Evolutionary conservation across 768 basidiomycete species (phyloP).

Genomic region (Suillus alpinus): DNA sequence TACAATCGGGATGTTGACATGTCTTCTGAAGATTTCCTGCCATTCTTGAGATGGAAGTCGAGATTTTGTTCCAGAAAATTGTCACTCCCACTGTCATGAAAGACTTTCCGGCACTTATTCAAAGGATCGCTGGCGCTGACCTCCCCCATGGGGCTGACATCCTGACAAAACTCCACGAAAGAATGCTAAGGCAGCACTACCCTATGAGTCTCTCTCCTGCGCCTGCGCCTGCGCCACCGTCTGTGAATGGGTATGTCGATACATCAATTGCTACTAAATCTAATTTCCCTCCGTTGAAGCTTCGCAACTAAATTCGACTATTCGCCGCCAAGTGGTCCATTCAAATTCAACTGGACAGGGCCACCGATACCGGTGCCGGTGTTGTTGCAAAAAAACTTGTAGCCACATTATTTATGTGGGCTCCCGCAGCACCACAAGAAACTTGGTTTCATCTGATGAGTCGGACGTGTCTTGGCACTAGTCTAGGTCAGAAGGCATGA

Average conservation of each 20-base stretch:
- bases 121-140: slow-evolving; percentile 5
- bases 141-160: slow-evolving; percentile 13
- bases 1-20: background rate
- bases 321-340: background rate
- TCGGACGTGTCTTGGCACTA: background rate
- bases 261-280: background rate
- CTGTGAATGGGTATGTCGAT: background rate
- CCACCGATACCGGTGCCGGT: background rate
- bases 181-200: slow-evolving; percentile 8
- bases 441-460: background rate
- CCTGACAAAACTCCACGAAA: slow-evolving; percentile 5
- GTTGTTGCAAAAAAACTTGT: background rate
- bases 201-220: background rate
- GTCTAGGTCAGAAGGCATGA: too few species aligned
- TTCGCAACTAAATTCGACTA: background rate
- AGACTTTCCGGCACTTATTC: slow-evolving; percentile 3
- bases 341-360: background rate
- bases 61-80: slow-evolving; percentile 8
- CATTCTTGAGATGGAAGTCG: slow-evolving; percentile 9
- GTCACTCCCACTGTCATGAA: slow-evolving; percentile 1
- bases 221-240: too few species aligned
- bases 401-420: background rate
- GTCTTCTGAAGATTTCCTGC: slow-evolving; percentile 2
- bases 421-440: background rate
- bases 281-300: background rate